Base-by-base conservation (phyloP, 768 basidiomycete genomes). In the Erythrobasidium yunnanense region DNA sequence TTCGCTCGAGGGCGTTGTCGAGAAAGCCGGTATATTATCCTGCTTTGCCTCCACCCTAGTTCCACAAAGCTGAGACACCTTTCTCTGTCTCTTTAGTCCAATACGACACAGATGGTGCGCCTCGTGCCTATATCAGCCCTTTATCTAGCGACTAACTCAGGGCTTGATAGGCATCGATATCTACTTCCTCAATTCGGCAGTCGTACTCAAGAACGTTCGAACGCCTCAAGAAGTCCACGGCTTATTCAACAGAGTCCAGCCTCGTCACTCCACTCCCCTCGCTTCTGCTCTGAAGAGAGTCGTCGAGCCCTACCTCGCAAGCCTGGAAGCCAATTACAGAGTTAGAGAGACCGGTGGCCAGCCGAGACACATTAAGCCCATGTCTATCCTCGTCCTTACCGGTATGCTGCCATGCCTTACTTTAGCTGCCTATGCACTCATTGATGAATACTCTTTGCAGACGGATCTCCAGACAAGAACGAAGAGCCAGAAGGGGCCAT, bases 171-270 rank as follows among this genome's bases (percentile, higher is more conserved):
- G 67, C 22, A 55, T 54, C 38, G 67, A 68, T 38, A 15, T 56
- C 29, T 66, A 68, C 46, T 72, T 70, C 56, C 70, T 70, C 71
- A 72, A 72, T 54, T 56, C 63, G 11, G 27, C 3, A 4, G 50
- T 30, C 5, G 42, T 29, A 2, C 38, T 46, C 17, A 18, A 54
- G 30, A 60, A 55, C 30, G 29, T 63, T 4, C 50, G 23, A 13
- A 55, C 56, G 7, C 23, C 68, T 0, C 32, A 58, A n/a, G 68
- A 70, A 42, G 38, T 70, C 18, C 45, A 62, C 34, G 23, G n/a
- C 5, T 35, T 72, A 29, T 72, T 72, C 52, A 22, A 46, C n/a
- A 32, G 65, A 23, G 71, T 72, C 18, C 35, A 57, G n/a, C 71
- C 71, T 23, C 8, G 55, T 20, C 50, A 55, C 20, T 57, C 50